Percentiles rank a stretch among this genome's conserved stretches.
Evolutionary conservation across 371 early-diverging fungal species (phyloP).

Genomic region (Mortierella sp.): DNA sequence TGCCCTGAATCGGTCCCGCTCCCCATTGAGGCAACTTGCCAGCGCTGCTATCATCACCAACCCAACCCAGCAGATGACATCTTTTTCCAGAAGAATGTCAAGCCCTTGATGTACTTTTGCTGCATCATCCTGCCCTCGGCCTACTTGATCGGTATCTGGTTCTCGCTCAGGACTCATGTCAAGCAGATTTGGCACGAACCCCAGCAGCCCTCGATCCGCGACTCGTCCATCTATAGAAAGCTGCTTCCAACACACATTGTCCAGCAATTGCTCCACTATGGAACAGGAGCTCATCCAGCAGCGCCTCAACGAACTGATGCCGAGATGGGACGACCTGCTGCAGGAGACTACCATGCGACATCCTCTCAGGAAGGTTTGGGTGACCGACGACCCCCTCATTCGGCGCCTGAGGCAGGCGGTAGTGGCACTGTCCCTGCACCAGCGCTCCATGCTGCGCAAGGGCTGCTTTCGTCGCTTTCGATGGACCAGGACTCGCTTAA

Average conservation of each 20-base stretch:
- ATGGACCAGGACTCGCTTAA: constrained; percentile 45
- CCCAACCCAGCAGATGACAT: constrained; percentile 84
- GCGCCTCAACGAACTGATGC: constrained; percentile 23
- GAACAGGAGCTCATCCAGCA: constrained; percentile 24
- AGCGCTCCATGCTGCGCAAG: constrained; percentile 45
- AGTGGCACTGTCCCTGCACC: constrained; percentile 10
- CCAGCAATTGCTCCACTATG: constrained; percentile 56
- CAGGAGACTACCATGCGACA: constrained; percentile 33
- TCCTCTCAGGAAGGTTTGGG: constrained; percentile 7
- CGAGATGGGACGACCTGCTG: constrained; percentile 29
- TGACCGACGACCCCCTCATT: constrained; percentile 37
- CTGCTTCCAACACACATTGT: constrained; percentile 53
- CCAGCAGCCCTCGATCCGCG: constrained; percentile 59
- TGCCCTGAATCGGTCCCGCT: constrained; percentile 60
- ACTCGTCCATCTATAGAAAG: constrained; percentile 60
- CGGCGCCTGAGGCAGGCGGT: constrained; percentile 17
- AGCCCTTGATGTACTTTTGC: constrained; percentile 92
- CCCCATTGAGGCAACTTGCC: constrained; percentile 63
- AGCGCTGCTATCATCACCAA: constrained; percentile 75
- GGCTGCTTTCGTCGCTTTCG: constrained; percentile 43
- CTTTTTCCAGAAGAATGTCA: constrained; percentile 85
- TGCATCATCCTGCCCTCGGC: constrained; percentile 88
- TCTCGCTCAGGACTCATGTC: constrained; percentile 94
- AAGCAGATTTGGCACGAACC: constrained; percentile 85
- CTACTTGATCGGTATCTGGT: constrained; percentile 94